These are phyloP conservation scores for Clarireedia monteithiana DNA, from an alignment of 2,329 filamentous ascomycete genomes.

Conservation along the genomic window DNA sequence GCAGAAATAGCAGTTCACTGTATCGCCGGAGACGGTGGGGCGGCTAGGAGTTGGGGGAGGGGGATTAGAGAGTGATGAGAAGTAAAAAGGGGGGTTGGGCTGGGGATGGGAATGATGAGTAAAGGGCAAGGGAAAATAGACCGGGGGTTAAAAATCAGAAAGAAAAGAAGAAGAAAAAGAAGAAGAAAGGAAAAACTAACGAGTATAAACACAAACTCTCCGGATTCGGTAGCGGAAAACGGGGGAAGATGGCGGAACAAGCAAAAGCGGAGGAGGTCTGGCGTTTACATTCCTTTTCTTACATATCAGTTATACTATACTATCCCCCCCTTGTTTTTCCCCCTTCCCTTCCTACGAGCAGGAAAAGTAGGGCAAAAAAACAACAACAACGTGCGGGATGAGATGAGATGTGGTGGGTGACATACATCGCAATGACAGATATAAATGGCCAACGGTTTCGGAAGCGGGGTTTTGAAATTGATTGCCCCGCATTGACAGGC, in stretches of 20 bases:
- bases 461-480: constrained; percentile 3
- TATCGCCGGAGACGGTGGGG: constrained; percentile 47
- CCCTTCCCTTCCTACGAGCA: too few species aligned
- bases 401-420: too few species aligned
- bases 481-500: constrained; percentile 3
- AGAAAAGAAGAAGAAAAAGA: background rate
- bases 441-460: constrained; percentile 3
- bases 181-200: background rate
- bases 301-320: background rate
- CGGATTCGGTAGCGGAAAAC: background rate
- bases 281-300: background rate
- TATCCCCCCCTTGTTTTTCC: too few species aligned
- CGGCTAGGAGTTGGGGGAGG: constrained; percentile 35
- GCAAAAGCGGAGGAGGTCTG: constrained; percentile 6
- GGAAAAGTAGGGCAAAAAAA: too few species aligned
- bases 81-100: background rate
- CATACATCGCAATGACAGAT: constrained; percentile 8
- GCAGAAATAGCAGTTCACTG: constrained; percentile 59
- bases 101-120: background rate
- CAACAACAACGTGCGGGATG: too few species aligned
- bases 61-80: constrained; percentile 2
- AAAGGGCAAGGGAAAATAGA: background rate
- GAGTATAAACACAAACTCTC: constrained; percentile 1
- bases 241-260: constrained; percentile 5
- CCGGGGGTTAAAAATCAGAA: too few species aligned